Base-by-base conservation (phyloP, 768 basidiomycete genomes). In the Suillus sp. region DNA sequence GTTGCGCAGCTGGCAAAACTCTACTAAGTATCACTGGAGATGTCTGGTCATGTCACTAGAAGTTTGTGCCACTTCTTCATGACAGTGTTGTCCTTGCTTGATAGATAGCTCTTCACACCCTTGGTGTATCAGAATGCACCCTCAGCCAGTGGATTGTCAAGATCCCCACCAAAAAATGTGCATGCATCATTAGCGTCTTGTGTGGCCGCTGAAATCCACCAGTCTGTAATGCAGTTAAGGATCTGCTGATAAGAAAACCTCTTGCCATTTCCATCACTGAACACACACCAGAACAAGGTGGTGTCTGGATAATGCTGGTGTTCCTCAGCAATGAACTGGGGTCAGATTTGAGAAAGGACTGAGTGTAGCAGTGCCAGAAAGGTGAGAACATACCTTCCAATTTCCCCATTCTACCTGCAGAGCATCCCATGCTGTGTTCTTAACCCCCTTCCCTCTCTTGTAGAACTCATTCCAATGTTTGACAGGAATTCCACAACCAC, bases 241-340 rank as follows among this genome's bases (percentile, higher is more conserved):
- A 69, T 66, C 7, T 22, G 42, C n/a, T 67, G 62, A 25, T 64
- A 64, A 5, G 37, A 56, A 8, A 62, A 50, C 6, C 34, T 59
- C 34, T 64, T 22, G 14, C 69, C 67, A 16, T 59, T 51, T 4
- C 38, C 59, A 34, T 65, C 59, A 34, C 59, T 64, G 62, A 64
- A 66, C 11, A 25, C 42, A 11, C 18, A n/a, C 69, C 67, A 69
- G 51, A 69, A 69, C 16, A 48, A 60, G 1, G 54, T 50, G 1
- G 58, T 62, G 22, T 62, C 59, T 6, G 56, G 38, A 45, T 56
- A 57, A 20, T 22, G 35, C 37, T 63, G 51, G 22, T 40, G 63
- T 25, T 64, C 67, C 38, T 66, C 54, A 1, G 55, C 69, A 18
- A 69, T 48, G 4, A 38, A 38, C 38, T 38, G 14, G 32, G 32